Base-by-base conservation (phyloP, 2,329 filamentous ascomycete species). In the Fusarium sp. region DNA sequence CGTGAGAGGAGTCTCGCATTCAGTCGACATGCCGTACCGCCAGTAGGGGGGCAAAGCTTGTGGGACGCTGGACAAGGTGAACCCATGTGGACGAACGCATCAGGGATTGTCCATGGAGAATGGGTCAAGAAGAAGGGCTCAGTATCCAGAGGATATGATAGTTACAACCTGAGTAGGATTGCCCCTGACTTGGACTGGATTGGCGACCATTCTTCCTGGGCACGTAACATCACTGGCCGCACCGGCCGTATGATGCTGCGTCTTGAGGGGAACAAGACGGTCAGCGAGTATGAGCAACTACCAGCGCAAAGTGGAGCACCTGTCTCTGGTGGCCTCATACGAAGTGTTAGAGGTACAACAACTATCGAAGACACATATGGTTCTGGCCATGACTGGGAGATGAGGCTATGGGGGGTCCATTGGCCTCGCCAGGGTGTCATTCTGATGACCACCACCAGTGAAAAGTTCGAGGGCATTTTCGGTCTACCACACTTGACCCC, bases 381-480 rank as follows among this genome's bases (percentile, higher is more conserved):
- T 12, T 78, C 79, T 64, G 91, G 91, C 7, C 90, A 90, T 75
- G 92, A 89, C 71, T 94, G 92, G 89, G 91, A 94, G 71, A 89
- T 97, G 81, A 86, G 88, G 53, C 81, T 97, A 51, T 90, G 93
- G 79, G 96, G 96, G 6, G 86, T 97, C 6, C 95, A 98, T 81
- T 97, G 94, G 84, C 90, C 91, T 39, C 86, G 87, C n/a, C 88
- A 91, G 67, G 96, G 96, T 3, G 88, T 89, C 16, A 88, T 96
- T 51, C 82, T 98, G 37, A 82, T 98, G 77, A 93, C 91, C 3
- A 98, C 95, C 1, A 95, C 94, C 49, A 98, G 94, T 79, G 92
- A 97, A 76, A 98, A 97, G 82, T 96, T 96, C 75, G 89, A 91
- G n/a, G 94, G 96, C 44, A 90, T 98, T 58, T 97, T 97, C 78